Conservation (phyloP, 2,329 filamentous ascomycete species). For the Diaporthe eres region DNA sequence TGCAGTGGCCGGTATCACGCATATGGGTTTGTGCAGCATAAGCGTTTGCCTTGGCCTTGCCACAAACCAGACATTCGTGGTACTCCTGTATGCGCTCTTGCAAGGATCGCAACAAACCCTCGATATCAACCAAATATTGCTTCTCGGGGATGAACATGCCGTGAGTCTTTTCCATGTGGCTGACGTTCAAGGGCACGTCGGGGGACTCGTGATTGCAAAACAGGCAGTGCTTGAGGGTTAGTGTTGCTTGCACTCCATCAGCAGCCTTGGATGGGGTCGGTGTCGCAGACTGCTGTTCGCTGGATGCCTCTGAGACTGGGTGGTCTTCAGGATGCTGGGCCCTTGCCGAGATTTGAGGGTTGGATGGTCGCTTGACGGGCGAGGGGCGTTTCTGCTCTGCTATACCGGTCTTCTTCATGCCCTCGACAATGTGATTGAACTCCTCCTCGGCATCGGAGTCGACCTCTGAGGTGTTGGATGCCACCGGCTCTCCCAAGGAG, state of each 20-base stretch:
- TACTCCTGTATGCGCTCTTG: constrained; percentile 84
- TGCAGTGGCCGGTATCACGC: constrained; percentile 96
- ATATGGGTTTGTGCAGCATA: constrained; percentile 95
- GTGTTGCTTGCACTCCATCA: constrained; percentile 48
- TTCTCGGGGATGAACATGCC: constrained; percentile 97
- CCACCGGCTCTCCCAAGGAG: constrained; percentile 85
- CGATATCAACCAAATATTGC: constrained; percentile 83
- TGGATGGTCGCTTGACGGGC: constrained; percentile 68
- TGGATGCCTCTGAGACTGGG: constrained; percentile 53
- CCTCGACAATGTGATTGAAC: constrained; percentile 82
- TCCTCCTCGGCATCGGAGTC: constrained; percentile 81
- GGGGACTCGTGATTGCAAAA: constrained; percentile 94
- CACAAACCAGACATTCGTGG: constrained; percentile 90
- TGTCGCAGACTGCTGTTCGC: constrained; percentile 53
- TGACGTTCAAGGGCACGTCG: constrained; percentile 79
- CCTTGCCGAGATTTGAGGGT: constrained; percentile 61
- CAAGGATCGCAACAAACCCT: constrained; percentile 84
- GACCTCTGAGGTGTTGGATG: constrained; percentile 61
- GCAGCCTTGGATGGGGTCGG: constrained; percentile 46
- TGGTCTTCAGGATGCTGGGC: constrained; percentile 63
- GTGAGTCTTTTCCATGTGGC: constrained; percentile 93
- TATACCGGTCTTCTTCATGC: constrained; percentile 75
- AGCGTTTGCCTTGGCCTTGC: constrained; percentile 83
- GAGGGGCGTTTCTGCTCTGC: constrained; percentile 56
- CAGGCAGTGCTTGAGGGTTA: constrained; percentile 75